Evolutionary conservation across 2,329 filamentous ascomycete species (phyloP), one percentile per base, ranked within the genome.

Genomic region (Didymella sp.): DNA sequence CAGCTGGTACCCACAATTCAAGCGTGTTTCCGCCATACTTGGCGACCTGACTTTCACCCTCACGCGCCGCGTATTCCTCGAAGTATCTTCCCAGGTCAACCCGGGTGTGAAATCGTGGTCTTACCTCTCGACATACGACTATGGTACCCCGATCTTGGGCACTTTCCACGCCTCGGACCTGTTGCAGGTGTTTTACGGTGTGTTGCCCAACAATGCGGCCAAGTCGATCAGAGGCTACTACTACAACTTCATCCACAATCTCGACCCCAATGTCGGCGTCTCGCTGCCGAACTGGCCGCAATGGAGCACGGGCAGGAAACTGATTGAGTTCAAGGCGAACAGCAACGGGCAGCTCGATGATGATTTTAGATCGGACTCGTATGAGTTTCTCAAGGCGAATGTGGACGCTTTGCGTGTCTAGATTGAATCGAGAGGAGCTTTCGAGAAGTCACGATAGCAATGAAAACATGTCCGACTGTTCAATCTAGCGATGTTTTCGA

Each of bases 31-130:
- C 2, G 90, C 90, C 31, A 84, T 94, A 25, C 78, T 93, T 0
- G 91, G 91, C 13, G 91, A 95, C 69, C 67, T 92, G 0, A 85
- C 85, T 1, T 94, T 95, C 76, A 93, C 88, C 0, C 80, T 95
- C 0, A 85, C 86, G 0, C 85, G 90, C 1, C 86, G 91, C 15
- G 58, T 82, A 5, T 87, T 90, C 72, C 82, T 95, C 21, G 69
- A 80, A 12, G 56, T 68, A 0, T 73, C 85, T 1, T 68, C 72
- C 0, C 51, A 76, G 1, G 76, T 78, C 12, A 81, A 86, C 60
- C 86, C 87, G 0, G 64, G 75, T 28, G 85, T 92, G 0, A 86
- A 87, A 0, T 78, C 80, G 1, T 95, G 89, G 89, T 91, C 88
- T 0, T 95, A 92, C 76, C 82, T 95, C 1, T 78, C 87, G 0